These are phyloP conservation scores for Periconia digitata DNA, from an alignment of 2,329 filamentous ascomycete species.

Conservation along the genomic window DNA sequence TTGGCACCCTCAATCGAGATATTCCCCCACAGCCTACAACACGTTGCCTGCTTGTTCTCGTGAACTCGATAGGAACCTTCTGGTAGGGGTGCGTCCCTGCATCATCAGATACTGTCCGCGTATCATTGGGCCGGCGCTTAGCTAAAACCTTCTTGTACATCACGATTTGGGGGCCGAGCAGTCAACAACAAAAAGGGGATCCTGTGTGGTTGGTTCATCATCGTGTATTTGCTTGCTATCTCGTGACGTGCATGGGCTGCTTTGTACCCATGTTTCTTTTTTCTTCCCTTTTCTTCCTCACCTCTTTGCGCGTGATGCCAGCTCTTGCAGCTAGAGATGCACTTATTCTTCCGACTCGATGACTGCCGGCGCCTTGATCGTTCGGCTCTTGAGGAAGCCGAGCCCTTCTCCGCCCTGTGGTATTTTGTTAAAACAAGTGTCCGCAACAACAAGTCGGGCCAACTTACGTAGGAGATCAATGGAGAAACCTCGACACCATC, in stretches of 20 bases:
- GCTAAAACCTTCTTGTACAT: too few species aligned
- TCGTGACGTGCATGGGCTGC: too few species aligned
- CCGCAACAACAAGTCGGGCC: neutral
- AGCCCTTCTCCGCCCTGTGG: slow-evolving; percentile 63
- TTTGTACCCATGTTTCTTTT: too few species aligned
- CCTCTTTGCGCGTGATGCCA: too few species aligned
- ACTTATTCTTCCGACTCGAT: slow-evolving; percentile 60
- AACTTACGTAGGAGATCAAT: slow-evolving; percentile 90
- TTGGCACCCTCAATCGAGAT: neutral
- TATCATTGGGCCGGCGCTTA: too few species aligned
- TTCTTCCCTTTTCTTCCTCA: too few species aligned
- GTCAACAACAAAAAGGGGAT: neutral
- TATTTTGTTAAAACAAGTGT: slow-evolving; percentile 4
- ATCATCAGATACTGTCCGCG: too few species aligned
- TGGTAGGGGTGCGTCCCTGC: neutral
- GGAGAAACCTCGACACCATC: slow-evolving; percentile 87
- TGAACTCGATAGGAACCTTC: too few species aligned
- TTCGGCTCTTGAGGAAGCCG: slow-evolving; percentile 60
- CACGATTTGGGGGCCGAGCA: neutral
- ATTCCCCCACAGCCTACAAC: too few species aligned
- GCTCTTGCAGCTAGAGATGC: neutral
- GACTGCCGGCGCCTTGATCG: slow-evolving; percentile 65
- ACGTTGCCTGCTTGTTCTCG: too few species aligned
- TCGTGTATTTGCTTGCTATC: too few species aligned
- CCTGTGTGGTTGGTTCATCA: too few species aligned